Percentiles rank a stretch among this genome's conserved stretches.
phyloP scores from a whole-genome alignment of 192 early-diverging fungal genomes.

The Coemansia sp. region DNA sequence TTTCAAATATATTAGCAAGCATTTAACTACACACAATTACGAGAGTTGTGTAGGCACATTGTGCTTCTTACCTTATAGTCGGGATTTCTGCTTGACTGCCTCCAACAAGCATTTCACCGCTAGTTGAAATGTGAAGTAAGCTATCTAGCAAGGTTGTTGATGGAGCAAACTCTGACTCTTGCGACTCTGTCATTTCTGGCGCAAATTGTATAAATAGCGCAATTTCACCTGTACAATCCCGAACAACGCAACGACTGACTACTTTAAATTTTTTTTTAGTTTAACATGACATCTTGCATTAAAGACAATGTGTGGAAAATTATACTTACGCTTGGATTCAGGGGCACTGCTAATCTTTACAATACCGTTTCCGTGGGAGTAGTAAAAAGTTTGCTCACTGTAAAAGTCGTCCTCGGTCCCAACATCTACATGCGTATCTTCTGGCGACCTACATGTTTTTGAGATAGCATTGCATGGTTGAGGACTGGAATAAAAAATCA shows the following conservation, averaged over 20 bases:
- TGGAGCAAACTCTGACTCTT: background rate
- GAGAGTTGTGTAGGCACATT: background rate
- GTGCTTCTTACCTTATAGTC: constrained; percentile 23
- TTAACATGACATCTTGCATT: background rate
- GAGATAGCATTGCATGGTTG: background rate
- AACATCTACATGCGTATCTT: constrained; percentile 17
- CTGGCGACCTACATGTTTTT: background rate
- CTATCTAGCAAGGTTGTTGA: background rate
- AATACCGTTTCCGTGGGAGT: constrained; percentile 37
- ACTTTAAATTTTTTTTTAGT: background rate
- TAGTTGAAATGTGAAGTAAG: background rate
- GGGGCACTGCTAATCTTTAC: constrained; percentile 26
- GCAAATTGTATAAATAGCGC: constrained; percentile 24
- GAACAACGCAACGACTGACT: constrained; percentile 10
- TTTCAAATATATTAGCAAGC: background rate
- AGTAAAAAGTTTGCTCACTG: constrained; percentile 25
- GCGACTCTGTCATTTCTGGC: constrained; percentile 8
- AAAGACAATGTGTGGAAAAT: background rate
- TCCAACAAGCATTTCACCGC: background rate
- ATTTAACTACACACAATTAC: background rate
- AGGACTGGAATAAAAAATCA: background rate
- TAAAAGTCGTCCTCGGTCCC: constrained; percentile 14
- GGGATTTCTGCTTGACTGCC: constrained; percentile 3
- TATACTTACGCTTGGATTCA: constrained; percentile 23
- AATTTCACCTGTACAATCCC: constrained; percentile 25